Evolutionary conservation across 2,329 filamentous ascomycete species (phyloP).

Genomic region (Aureobasidium zeae): DNA sequence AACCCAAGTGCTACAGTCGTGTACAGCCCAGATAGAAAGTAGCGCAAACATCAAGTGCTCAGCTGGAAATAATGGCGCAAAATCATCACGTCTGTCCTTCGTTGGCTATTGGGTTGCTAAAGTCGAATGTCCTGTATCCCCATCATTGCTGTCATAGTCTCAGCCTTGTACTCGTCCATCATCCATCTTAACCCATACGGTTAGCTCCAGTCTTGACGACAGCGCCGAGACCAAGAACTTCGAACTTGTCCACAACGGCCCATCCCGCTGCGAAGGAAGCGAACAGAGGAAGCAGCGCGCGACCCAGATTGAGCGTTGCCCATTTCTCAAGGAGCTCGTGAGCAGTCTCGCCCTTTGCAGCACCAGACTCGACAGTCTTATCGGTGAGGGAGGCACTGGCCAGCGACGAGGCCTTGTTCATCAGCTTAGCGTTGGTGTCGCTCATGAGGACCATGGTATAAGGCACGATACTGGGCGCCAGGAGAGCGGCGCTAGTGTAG

Average conservation of each 20-base stretch:
- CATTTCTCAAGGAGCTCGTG: conserved; percentile 48
- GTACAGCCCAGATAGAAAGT: too few species aligned
- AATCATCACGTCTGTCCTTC: too few species aligned
- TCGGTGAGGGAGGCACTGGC: conserved; percentile 31
- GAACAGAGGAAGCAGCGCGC: conserved; percentile 26
- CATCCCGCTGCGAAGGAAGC: conserved; percentile 22
- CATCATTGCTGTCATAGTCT: conserved; percentile 1
- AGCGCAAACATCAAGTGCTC: too few species aligned
- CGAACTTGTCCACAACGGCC: conserved; percentile 24
- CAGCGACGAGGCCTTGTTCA: conserved; percentile 35
- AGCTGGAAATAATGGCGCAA: too few species aligned
- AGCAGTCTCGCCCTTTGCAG: conserved; percentile 36
- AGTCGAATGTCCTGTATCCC: not conserved
- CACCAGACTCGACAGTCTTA: conserved; percentile 31
- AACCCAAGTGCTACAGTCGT: too few species aligned
- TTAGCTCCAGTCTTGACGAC: conserved; percentile 22
- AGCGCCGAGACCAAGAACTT: conserved; percentile 22
- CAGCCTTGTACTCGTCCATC: not conserved
- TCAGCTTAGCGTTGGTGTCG: conserved; percentile 42
- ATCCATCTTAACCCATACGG: conserved; percentile 17
- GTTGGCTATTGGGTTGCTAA: conserved; percentile 1
- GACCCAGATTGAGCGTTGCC: conserved; percentile 42
- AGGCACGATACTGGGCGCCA: conserved; percentile 41
- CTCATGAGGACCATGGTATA: conserved; percentile 43
- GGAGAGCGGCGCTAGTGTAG: conserved; percentile 39